Evolutionary conservation across 2,329 filamentous ascomycete genomes (phyloP), one percentile per base, ranked within the genome.

Genomic region (Xylariaceae sp.): DNA sequence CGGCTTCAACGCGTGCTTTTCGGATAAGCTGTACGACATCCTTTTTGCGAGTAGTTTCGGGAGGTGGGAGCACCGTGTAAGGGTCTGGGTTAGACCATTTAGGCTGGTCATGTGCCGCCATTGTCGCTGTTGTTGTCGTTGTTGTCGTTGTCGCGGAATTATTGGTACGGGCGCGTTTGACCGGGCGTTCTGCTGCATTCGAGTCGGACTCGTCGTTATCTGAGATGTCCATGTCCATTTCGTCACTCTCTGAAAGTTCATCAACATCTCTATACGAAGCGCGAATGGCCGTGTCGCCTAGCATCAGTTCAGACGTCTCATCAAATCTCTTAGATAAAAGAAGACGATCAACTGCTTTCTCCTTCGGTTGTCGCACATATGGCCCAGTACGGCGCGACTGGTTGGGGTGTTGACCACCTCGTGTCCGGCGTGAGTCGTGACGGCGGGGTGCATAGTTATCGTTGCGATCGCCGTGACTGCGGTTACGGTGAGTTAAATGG

Each of bases 61-160:
- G 85, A 6, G 92, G 92, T 7, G 94, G 94, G 8, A 96, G 79
- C 2, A 86, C 90, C 5, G 91, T 96, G 74, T 98, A 97, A 0
- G 93, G 92, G 71, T 98, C 94, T 3, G 94, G 93, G 66, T 98
- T 98, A 4, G 92, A 96, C 94, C 94, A 98, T 73, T 90, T 92
- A 3, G 92, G 92, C 4, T 72, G 74, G 12, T 78, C 75, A 52
- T 79, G 70, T 78, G 19, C 73, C 69, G n/a, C 8, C 8, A 9
- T 36, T 36, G n/a, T n/a, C 33, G 33, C 8, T 16, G 33, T 6
- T 16, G n/a, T n/a, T n/a, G n/a, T n/a, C n/a, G n/a, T n/a, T n/a
- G n/a, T n/a, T n/a, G n/a, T n/a, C n/a, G 76, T 70, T 7, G 71
- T 71, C 14, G 67, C 61, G 4, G 71, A 23, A 8, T 67, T 48